Base-by-base conservation (phyloP, 2,329 filamentous ascomycete genomes). In the Thyridium curvatum region DNA sequence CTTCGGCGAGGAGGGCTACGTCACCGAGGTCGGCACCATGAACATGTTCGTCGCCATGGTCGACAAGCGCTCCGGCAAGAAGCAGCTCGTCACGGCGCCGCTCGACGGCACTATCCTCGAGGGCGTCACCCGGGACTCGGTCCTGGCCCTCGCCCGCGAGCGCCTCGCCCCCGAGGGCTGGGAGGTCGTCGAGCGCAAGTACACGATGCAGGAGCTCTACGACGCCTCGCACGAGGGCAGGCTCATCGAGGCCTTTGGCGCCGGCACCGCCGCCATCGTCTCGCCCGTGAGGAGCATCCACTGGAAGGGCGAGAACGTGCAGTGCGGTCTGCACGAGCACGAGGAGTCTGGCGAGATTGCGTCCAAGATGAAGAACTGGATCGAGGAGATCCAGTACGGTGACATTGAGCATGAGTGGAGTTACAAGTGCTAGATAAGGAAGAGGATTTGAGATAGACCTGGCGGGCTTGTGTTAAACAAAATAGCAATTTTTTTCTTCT, bases 1-100 rank as follows among this genome's bases (percentile, higher is more conserved):
- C 26, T 98, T 97, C 58, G 90, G 90, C 32, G 83, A 94, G 56
- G 88, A 97, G 64, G 88, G 97, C 62, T 95, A 84, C 56, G 83
- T 97, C 42, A 98, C 93, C 34, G 93, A 98, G 66, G 93, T 96
- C 41, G 93, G 93, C 55, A 97, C 93, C 41, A 98, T 98, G 93
- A 98, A 98, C 68, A 81, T 98, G 60, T 98, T 97, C 56, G 83
- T 84, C 26, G 90, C 85, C 32, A 66, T 97, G 52, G 81, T 80
- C 67, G 81, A 94, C 70, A 86, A 86, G 72, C 74, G 86, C 61
- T 93, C 88, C 12, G 93, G 91, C 8, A 77, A 90, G 67, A 91
- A 90, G 57, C 90, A 96, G 70, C 77, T 98, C 38, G 62, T 96
- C 53, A 98, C 93, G n/a, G 88, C 91, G 30, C 93, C 93, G 17